These are phyloP conservation scores for Didymella exigua DNA, from an alignment of 2,329 filamentous ascomycete species.

Conservation along the genomic window DNA sequence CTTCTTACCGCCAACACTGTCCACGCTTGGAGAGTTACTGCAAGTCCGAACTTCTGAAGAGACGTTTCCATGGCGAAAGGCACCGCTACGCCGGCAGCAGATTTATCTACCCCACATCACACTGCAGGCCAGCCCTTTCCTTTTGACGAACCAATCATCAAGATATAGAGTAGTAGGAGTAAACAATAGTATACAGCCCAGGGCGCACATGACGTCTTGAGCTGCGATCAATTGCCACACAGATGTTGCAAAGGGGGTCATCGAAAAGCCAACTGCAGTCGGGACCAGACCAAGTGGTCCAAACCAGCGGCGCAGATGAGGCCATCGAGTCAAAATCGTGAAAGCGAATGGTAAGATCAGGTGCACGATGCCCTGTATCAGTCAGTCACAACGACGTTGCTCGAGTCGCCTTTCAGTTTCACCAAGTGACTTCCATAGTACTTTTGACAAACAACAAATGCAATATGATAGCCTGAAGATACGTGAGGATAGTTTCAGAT, in stretches of 20 bases:
- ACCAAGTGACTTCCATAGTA: conserved; percentile 24
- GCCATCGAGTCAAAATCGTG: conserved; percentile 38
- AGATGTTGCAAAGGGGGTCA: conserved; percentile 37
- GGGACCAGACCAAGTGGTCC: conserved; percentile 42
- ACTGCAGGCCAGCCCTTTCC: conserved; percentile 65
- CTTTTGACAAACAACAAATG: conserved; percentile 33
- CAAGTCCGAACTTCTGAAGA: conserved; percentile 48
- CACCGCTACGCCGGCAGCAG: conserved; percentile 51
- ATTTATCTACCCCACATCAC: conserved; percentile 59
- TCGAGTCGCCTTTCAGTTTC: conserved; percentile 9
- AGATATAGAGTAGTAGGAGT: conserved; percentile 58
- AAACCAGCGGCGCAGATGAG: conserved; percentile 37
- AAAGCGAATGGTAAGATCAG: conserved; percentile 49
- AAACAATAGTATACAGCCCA: conserved; percentile 55
- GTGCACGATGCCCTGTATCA: conserved; percentile 51
- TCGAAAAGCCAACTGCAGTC: conserved; percentile 12
- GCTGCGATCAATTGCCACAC: conserved; percentile 42
- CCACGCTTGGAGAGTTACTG: conserved; percentile 50
- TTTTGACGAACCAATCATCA: conserved; percentile 65
- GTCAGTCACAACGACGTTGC: conserved; percentile 21
- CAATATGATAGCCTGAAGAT: conserved; percentile 22
- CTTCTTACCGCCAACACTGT: conserved; percentile 24
- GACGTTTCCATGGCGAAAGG: conserved; percentile 51
- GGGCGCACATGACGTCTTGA: conserved; percentile 47
- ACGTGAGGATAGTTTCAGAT: conserved; percentile 8